Conservation (phyloP, 305 asterid species). For the Fraxinus velutina region DNA sequence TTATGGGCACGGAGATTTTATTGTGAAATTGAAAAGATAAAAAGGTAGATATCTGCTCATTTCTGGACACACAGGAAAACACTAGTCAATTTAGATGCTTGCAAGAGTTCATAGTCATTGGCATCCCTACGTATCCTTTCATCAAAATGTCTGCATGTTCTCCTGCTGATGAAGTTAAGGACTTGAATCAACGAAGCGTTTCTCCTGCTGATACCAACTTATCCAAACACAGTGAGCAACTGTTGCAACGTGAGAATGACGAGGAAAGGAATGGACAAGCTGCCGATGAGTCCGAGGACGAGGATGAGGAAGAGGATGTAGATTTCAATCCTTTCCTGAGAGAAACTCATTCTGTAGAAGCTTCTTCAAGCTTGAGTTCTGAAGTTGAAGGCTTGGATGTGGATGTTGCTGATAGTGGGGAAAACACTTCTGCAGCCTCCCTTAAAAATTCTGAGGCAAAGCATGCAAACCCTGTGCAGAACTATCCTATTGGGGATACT, state of each 20-base stretch:
- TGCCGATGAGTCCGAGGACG: conserved; percentile 27
- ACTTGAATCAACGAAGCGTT: conserved; percentile 22
- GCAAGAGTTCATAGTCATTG: conserved; percentile 4
- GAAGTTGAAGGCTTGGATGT: conserved; percentile 76
- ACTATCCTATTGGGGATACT: conserved; percentile 39
- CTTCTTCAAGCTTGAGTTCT: conserved; percentile 88
- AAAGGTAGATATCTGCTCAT: neutral
- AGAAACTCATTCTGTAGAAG: conserved; percentile 61
- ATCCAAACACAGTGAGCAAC: conserved; percentile 26
- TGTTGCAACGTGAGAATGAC: conserved; percentile 34
- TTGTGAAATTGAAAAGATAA: neutral
- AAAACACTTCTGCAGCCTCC: conserved; percentile 28
- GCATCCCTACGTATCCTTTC: conserved; percentile 9
- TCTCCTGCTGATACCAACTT: conserved; percentile 25
- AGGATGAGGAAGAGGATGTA: conserved; percentile 76
- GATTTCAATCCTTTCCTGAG: conserved; percentile 78
- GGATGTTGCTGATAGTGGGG: conserved; percentile 58
- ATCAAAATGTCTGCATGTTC: conserved; percentile 43
- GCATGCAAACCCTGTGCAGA: conserved; percentile 19
- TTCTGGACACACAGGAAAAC: neutral
- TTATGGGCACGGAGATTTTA: neutral
- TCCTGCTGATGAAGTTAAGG: conserved; percentile 36
- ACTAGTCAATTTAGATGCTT: conserved; percentile 18
- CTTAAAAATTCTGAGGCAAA: conserved; percentile 27
- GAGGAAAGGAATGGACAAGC: conserved; percentile 30